phyloP scores from a whole-genome alignment of 2,329 filamentous ascomycete species.

The Talaromyces sp. region DNA sequence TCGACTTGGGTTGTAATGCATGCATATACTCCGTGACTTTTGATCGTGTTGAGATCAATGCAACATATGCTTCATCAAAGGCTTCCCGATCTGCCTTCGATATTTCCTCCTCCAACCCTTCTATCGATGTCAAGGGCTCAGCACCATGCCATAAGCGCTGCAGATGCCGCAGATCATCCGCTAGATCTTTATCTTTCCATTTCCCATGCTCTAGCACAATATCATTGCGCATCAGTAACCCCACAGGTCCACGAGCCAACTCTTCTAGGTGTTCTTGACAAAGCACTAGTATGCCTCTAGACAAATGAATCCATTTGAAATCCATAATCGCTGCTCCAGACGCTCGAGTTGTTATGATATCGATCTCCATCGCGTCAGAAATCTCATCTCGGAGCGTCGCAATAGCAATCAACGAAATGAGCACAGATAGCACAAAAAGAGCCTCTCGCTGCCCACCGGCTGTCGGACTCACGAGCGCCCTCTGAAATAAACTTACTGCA shows the following conservation, averaged over 20 bases:
- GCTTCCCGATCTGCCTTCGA: constrained; percentile 2
- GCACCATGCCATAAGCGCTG: constrained; percentile 6
- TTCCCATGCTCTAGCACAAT: neutral
- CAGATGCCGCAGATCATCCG: neutral
- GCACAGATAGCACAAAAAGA: constrained; percentile 14
- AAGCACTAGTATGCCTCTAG: constrained; percentile 12
- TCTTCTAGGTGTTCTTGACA: neutral
- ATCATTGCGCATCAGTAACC: neutral
- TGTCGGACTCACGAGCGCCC: constrained; percentile 5
- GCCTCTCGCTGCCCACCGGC: constrained; percentile 10
- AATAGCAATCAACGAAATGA: constrained; percentile 6
- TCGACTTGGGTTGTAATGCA: neutral
- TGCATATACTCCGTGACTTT: neutral
- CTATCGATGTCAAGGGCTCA: neutral
- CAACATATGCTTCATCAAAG: constrained; percentile 9
- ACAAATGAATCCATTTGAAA: constrained; percentile 18
- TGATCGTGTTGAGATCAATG: neutral
- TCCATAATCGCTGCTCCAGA: constrained; percentile 3
- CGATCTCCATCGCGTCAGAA: neutral
- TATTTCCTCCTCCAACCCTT: neutral
- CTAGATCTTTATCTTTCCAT: neutral
- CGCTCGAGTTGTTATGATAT: neutral
- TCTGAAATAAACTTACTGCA: constrained; percentile 14
- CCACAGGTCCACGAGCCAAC: neutral
- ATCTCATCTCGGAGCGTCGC: constrained; percentile 10